Evolutionary conservation across 768 basidiomycete genomes (phyloP).

Genomic region (Lactifluus piperatus): DNA sequence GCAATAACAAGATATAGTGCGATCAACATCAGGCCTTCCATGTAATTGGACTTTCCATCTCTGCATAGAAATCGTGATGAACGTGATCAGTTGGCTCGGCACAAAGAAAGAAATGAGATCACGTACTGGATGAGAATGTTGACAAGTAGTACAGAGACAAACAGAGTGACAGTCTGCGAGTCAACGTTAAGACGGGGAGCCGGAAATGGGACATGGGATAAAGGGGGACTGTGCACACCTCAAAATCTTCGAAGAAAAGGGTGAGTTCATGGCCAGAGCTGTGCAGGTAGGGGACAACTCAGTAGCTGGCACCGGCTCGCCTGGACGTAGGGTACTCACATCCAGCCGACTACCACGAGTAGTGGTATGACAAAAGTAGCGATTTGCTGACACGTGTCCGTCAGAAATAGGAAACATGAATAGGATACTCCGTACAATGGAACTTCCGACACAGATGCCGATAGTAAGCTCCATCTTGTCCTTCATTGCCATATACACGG

Average conservation of each 20-base stretch:
- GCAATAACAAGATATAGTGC: constrained; percentile 76
- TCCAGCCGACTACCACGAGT: constrained; percentile 85
- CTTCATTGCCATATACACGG: constrained; percentile 86
- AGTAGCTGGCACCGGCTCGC: not conserved
- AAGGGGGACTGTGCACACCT: constrained; percentile 36
- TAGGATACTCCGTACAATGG: constrained; percentile 45
- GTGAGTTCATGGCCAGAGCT: constrained; percentile 66
- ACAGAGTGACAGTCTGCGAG: constrained; percentile 65
- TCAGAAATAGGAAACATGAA: not conserved
- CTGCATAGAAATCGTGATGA: constrained; percentile 24
- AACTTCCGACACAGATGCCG: constrained; percentile 71
- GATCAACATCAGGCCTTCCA: constrained; percentile 79
- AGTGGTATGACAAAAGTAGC: constrained; percentile 81
- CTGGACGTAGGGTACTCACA: constrained; percentile 36
- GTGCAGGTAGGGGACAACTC: not conserved
- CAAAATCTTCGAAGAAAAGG: constrained; percentile 79
- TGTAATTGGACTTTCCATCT: constrained; percentile 83
- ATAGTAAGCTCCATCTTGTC: constrained; percentile 66
- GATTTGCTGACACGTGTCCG: constrained; percentile 50
- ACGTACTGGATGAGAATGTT: constrained; percentile 71
- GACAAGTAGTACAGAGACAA: constrained; percentile 81
- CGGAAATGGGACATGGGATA: not conserved
- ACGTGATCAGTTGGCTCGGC: not conserved
- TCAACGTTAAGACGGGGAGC: constrained; percentile 5
- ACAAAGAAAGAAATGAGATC: not conserved